A percentile compares a stretch with the other conserved stretches of the same genome.
These are phyloP conservation scores for Pyricularia pennisetigena DNA, from an alignment of 2,329 filamentous ascomycete species.

Conservation along the genomic window DNA sequence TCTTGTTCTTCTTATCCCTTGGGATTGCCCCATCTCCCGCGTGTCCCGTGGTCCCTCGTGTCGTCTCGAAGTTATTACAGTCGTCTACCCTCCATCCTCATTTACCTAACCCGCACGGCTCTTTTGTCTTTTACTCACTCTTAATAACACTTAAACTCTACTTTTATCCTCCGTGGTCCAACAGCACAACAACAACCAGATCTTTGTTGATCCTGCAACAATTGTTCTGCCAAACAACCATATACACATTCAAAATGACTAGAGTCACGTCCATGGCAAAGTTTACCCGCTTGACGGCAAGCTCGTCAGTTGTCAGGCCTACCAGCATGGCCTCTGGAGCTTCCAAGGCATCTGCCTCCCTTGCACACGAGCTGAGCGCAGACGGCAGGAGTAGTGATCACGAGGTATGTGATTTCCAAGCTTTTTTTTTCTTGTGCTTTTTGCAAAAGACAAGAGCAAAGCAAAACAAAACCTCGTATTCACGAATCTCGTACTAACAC, in stretches of 20 bases:
- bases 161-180: neutral
- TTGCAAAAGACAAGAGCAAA: neutral
- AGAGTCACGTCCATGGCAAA: constrained; percentile 40
- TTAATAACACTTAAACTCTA: neutral
- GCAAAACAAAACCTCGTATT: neutral
- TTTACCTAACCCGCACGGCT: neutral
- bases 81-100: neutral
- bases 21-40: neutral
- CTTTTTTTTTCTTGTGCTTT: neutral
- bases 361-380: constrained; percentile 35
- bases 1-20: neutral
- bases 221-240: neutral
- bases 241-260: constrained; percentile 29
- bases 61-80: neutral
- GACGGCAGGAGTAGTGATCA: constrained; percentile 22
- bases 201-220: neutral
- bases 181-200: neutral
- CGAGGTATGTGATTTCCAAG: constrained; percentile 27
- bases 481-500: neutral
- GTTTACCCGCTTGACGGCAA: constrained; percentile 35
- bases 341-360: constrained; percentile 26
- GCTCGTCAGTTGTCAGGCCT: constrained; percentile 25
- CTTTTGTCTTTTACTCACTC: neutral
- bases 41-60: neutral
- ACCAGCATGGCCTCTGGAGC: constrained; percentile 21